phyloP scores from a whole-genome alignment of 2,329 filamentous ascomycete species.

The Cladosporium sp. region DNA sequence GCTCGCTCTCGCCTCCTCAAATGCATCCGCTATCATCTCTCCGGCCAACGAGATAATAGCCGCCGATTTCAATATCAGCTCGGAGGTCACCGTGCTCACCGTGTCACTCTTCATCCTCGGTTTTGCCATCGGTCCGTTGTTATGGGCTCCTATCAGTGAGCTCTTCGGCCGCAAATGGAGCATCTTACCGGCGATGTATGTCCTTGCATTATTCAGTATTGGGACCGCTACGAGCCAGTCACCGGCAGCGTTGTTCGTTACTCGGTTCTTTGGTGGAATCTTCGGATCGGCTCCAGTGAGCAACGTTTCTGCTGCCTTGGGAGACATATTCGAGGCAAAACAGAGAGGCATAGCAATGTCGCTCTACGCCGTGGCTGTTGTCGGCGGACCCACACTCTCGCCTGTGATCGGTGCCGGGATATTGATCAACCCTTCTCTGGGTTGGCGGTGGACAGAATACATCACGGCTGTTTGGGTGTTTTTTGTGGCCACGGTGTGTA shows the following conservation, averaged over 20 bases:
- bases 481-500: conserved; percentile 50
- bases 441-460: conserved; percentile 44
- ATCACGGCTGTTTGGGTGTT: conserved; percentile 40
- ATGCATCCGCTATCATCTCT: conserved; percentile 50
- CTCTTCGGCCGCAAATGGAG: conserved; percentile 38
- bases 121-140: conserved; percentile 39
- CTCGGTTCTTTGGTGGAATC: conserved; percentile 36
- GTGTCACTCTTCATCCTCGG: conserved; percentile 46
- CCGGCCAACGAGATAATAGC: conserved; percentile 44
- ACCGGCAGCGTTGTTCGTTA: conserved; percentile 29
- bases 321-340: conserved; percentile 34
- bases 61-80: conserved; percentile 38
- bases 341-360: conserved; percentile 32
- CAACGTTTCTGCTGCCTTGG: conserved; percentile 38
- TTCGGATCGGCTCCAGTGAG: conserved; percentile 40
- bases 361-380: conserved; percentile 33
- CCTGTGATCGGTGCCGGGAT: conserved; percentile 38
- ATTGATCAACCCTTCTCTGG: conserved; percentile 22
- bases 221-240: conserved; percentile 34
- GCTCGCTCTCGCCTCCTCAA: conserved; percentile 46
- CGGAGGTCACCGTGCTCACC: conserved; percentile 42
- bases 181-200: conserved; percentile 36
- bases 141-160: conserved; percentile 42
- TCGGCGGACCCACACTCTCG: conserved; percentile 31
- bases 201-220: conserved; percentile 39